These are phyloP conservation scores for Amylocystis lapponica DNA, from an alignment of 768 basidiomycete species.

Conservation along the genomic window DNA sequence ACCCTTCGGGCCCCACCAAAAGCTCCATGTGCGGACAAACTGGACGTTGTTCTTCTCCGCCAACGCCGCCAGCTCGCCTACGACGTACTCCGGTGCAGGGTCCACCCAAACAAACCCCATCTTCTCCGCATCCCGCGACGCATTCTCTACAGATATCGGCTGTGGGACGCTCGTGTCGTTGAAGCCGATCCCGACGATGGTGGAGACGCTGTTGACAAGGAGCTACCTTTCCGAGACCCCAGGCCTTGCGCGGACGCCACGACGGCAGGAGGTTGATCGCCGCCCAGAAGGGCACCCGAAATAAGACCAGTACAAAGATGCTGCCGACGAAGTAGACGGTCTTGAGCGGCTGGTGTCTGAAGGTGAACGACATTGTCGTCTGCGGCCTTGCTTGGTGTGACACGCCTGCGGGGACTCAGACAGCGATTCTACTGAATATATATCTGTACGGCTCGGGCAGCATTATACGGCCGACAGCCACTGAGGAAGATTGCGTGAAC, in stretches of 20 bases:
- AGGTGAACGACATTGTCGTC: slow-evolving; percentile 42
- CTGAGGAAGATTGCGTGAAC: too few relatives aligned
- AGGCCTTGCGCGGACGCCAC: slow-evolving; percentile 4
- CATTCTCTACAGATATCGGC: not conserved
- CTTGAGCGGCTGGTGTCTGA: not conserved
- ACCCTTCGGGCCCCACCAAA: slow-evolving; percentile 27
- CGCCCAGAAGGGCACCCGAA: slow-evolving; percentile 4
- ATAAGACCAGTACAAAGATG: slow-evolving; percentile 2
- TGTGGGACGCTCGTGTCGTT: not conserved
- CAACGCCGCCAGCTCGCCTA: slow-evolving; percentile 24
- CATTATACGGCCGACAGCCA: too few relatives aligned
- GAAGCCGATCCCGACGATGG: not conserved
- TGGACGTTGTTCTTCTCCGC: slow-evolving; percentile 25
- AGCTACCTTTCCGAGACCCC: slow-evolving; percentile 6
- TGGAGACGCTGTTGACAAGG: not conserved
- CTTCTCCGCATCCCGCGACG: not conserved
- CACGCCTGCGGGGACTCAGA: too few relatives aligned
- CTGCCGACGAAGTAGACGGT: not conserved
- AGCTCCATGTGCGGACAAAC: slow-evolving; percentile 28
- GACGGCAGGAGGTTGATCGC: slow-evolving; percentile 1
- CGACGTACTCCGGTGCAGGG: slow-evolving; percentile 27
- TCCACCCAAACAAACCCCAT: slow-evolving; percentile 27
- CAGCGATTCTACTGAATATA: too few relatives aligned
- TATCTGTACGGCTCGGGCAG: too few relatives aligned
- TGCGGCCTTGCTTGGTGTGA: too few relatives aligned